Base-by-base conservation (phyloP, 2,329 filamentous ascomycete species). In the Coniochaeta pulveracea region DNA sequence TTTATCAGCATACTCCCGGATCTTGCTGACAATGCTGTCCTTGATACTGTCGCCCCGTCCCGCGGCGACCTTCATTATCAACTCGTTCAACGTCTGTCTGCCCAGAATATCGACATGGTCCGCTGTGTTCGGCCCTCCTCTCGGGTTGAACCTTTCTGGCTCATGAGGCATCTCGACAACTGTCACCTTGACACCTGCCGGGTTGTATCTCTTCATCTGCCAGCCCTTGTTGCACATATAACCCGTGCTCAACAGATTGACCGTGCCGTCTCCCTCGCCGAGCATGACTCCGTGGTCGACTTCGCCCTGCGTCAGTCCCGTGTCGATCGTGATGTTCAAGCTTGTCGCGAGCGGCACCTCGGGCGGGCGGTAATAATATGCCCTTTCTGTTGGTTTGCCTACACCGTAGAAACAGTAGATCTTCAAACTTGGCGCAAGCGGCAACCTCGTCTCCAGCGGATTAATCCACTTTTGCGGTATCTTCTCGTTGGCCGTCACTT, bases 191-290 rank as follows among this genome's bases (percentile, higher is more conserved):
- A 80, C 71, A 2, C 80, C 78, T 0, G 85, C 81, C 0, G 91
- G 91, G 48, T 98, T 98, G 54, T 93, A 98, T 22, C 91, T 72
- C 56, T 85, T 86, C 56, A 95, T 82, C 37, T 79, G 77, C 91
- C 91, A 98, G 3, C 91, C 91, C 47, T 80, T 85, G 45, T 85
- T 81, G 55, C 91, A 98, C 91, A 98, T 96, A 54, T 96, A 98
- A 3, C 89, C 91, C 1, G 77, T 76, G 45, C 83, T 93, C 9
- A 98, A 60, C n/a, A 98, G 58, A 43, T 88, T 93, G 26, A 98
- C 91, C 0, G 91, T 98, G 2, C 91, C 91, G 46, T 98, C 91
- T 4, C 91, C 91, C 55, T 96, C 91, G 23, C 89, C 89, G 68
- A 95, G 80, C 21, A 93, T 69, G n/a, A 98, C 85, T 16, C 91